Evolutionary conservation across 139 green algal genomes (phyloP), one percentile per base, ranked within the genome.

Genomic region (Microglena sp.): DNA sequence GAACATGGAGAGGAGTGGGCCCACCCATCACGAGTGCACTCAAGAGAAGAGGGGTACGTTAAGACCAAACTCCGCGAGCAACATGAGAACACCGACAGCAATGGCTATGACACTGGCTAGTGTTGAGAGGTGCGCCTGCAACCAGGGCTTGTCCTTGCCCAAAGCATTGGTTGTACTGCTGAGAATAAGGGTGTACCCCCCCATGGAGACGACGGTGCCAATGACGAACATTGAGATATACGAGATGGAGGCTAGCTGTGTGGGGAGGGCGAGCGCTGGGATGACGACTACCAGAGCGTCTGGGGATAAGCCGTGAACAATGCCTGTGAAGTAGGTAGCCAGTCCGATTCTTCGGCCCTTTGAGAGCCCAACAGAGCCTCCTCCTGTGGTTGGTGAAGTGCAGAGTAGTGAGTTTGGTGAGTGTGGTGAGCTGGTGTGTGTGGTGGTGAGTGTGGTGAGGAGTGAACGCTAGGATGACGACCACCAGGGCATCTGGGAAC

Each of bases 281-380:
- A 99, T 80, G 28, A 99, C 86, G 8, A 98, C 83, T 55, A 99
- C 95, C 22, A 99, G 77, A 0, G 94, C 90, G 64, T 99, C 94
- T 2, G 94, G 94, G 68, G 97, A 92, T 45, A 99, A 76, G 2
- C 94, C 94, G 66, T 97, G 95, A 33, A 99, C 82, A 55, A 99
- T 91, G 53, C 94, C 94, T 4, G 92, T 96, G 29, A 78, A 82
- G 70, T 93, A 95, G 0, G 91, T 97, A 35, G 82, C 84, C 28
- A 82, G 56, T 24, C 71, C 68, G 0, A 67, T 45, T 44, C 56
- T 27, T n/a, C n/a, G n/a, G n/a, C n/a, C n/a, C n/a, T n/a, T n/a
- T 63, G 67, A 29, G 62, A 54, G 31, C 62, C 62, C 29, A 7
- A 72, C 66, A 18, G 66, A 64, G 24, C 56, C 66, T 4, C 66